phyloP scores from a whole-genome alignment of 2,329 filamentous ascomycete species.

The Lachnellula hyalina region DNA sequence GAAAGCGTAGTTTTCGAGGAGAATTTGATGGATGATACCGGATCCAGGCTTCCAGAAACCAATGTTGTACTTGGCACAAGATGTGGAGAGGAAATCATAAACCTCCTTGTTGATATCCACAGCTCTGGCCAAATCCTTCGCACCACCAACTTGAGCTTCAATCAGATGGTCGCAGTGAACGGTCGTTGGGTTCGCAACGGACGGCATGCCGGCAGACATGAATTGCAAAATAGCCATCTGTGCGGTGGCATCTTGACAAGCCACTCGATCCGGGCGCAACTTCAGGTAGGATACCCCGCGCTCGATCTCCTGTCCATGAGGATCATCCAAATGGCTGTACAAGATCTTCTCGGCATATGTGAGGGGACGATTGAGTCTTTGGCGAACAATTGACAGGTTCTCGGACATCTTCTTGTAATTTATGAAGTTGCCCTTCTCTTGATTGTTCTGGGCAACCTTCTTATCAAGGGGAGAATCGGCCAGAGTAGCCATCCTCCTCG shows the following conservation, averaged over 20 bases:
- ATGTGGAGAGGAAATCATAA: slow-evolving; percentile 90
- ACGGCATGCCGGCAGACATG: slow-evolving; percentile 97
- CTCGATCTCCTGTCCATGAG: slow-evolving; percentile 92
- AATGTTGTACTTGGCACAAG: slow-evolving; percentile 99
- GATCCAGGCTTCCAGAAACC: slow-evolving; percentile 99
- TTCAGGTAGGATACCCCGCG: slow-evolving; percentile 94
- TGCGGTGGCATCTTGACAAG: slow-evolving; percentile 98
- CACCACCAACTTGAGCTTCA: slow-evolving; percentile 89
- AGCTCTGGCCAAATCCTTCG: slow-evolving; percentile 88
- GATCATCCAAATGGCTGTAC: slow-evolving; percentile 97
- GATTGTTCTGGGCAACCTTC: slow-evolving; percentile 98
- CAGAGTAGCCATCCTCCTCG: slow-evolving; percentile 70
- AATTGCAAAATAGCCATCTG: slow-evolving; percentile 99
- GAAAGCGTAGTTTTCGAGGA: slow-evolving; percentile 99
- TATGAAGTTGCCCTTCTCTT: slow-evolving; percentile 94
- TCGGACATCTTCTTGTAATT: slow-evolving; percentile 99
- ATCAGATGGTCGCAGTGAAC: slow-evolving; percentile 99
- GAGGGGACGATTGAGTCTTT: slow-evolving; percentile 84
- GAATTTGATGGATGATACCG: slow-evolving; percentile 98
- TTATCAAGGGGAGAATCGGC: slow-evolving; percentile 80
- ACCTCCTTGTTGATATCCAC: slow-evolving; percentile 97
- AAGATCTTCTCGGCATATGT: slow-evolving; percentile 98
- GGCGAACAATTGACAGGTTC: slow-evolving; percentile 86
- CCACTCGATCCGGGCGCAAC: slow-evolving; percentile 93
- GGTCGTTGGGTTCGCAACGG: slow-evolving; percentile 88